Percentiles rank a stretch among this genome's conserved stretches.
phyloP scores from a whole-genome alignment of 2,329 filamentous ascomycete genomes.

The Phyllosticta capitalensis region DNA sequence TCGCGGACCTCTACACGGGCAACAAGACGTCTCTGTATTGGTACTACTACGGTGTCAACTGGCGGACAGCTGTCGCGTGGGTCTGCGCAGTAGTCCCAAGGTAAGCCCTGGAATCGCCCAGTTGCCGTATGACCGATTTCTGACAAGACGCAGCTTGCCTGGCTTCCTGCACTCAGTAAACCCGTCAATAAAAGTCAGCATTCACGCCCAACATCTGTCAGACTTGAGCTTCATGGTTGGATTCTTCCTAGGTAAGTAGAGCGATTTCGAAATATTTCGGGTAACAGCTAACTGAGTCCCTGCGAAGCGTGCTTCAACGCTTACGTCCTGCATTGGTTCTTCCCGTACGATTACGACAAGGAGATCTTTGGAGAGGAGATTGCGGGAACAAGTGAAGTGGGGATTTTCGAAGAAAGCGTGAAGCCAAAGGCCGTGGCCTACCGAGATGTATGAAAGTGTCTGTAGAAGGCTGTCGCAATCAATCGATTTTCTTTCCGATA shows the following conservation, averaged over 20 bases:
- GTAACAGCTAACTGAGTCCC: not conserved
- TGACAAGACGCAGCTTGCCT: not conserved
- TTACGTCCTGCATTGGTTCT: not conserved
- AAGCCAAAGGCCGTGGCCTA: not conserved
- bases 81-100: not conserved
- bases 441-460: not conserved
- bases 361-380: not conserved
- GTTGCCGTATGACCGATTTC: not conserved
- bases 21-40: conserved; percentile 1
- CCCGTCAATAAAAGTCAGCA: not conserved
- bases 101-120: not conserved
- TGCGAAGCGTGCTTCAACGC: not conserved
- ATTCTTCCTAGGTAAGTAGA: not conserved
- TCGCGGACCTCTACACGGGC: not conserved
- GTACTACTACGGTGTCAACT: conserved; percentile 1
- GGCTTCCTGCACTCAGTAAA: not conserved
- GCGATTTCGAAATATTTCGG: not conserved
- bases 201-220: not conserved
- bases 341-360: not conserved
- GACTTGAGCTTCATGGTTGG: not conserved
- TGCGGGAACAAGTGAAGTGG: not conserved
- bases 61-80: not conserved
- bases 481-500: too few relatives aligned
- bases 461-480: too few relatives aligned
- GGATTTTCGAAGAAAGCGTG: not conserved